Percentiles rank a stretch among this genome's conserved stretches.
Conservation (phyloP, 257 asterid species). For the Hygrophila difformis region DNA sequence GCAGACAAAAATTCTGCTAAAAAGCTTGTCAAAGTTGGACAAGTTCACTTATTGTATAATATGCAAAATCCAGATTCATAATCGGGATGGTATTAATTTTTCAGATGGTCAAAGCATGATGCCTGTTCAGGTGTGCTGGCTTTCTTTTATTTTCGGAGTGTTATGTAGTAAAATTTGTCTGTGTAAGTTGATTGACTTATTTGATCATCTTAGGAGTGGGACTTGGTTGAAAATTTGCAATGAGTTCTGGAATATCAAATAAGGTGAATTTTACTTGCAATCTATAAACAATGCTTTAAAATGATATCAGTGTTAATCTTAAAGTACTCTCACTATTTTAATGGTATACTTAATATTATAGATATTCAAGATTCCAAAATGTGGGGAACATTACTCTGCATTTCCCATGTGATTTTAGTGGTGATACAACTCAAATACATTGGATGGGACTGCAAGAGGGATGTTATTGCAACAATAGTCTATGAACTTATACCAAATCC, state of each 20-base stretch:
- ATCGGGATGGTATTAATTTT: conserved; percentile 89
- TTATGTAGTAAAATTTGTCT: not conserved
- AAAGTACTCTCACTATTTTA: not conserved
- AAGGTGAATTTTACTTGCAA: too few species aligned
- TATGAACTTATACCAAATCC: conserved; percentile 95
- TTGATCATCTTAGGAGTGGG: too few species aligned
- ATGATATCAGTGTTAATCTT: too few species aligned
- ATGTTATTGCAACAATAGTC: conserved; percentile 81
- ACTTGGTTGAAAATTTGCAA: too few species aligned
- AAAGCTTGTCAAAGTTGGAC: conserved; percentile 48
- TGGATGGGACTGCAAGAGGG: conserved; percentile 84
- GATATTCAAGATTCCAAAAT: too few species aligned
- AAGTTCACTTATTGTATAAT: conserved; percentile 10
- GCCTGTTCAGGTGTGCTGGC: conserved; percentile 67
- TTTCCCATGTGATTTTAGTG: too few species aligned
- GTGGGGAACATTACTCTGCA: conserved; percentile 90
- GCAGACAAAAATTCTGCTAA: conserved; percentile 57
- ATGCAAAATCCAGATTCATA: conserved; percentile 42
- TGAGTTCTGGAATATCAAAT: conserved; percentile 91
- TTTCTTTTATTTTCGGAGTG: conserved; percentile 7
- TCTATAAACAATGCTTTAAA: too few species aligned
- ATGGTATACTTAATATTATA: conserved; percentile 89
- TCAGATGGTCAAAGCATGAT: too few species aligned
- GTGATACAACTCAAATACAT: too few species aligned
- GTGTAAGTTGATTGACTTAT: conserved; percentile 16